Conservation (phyloP, 208 protist species). For the Trypanosoma caninum region DNA sequence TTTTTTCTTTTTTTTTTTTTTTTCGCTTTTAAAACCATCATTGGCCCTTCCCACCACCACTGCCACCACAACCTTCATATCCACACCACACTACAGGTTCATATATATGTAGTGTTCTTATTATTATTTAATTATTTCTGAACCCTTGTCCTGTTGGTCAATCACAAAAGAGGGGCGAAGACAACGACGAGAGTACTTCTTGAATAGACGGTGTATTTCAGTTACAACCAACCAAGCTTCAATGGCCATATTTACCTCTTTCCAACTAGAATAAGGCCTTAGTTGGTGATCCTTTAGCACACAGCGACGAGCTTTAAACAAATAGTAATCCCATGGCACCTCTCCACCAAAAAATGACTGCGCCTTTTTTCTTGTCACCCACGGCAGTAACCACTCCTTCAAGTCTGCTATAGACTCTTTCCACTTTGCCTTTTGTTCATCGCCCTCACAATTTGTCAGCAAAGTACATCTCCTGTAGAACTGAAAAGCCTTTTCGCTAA, state of each 20-base stretch:
- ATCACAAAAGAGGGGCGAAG: slow-evolving; percentile 13
- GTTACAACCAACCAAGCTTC: slow-evolving; percentile 35
- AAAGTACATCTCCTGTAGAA: slow-evolving; percentile 21
- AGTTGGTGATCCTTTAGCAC: slow-evolving; percentile 12
- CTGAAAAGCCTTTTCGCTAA: slow-evolving; percentile 45
- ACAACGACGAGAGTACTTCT: slow-evolving; percentile 21
- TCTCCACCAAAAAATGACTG: slow-evolving; percentile 38
- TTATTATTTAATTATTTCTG: neutral
- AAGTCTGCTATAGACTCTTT: slow-evolving; percentile 32
- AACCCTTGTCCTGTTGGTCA: neutral
- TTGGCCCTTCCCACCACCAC: neutral
- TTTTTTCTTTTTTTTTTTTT: neutral
- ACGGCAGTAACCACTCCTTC: slow-evolving; percentile 61
- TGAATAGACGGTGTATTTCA: slow-evolving; percentile 35
- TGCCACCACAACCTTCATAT: too few species aligned
- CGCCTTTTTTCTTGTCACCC: slow-evolving; percentile 21
- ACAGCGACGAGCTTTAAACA: slow-evolving; percentile 47
- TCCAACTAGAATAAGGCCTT: slow-evolving; percentile 27
- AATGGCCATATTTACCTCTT: slow-evolving; percentile 26
- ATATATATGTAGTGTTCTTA: too few species aligned
- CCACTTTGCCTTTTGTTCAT: slow-evolving; percentile 10
- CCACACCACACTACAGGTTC: too few species aligned
- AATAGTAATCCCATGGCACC: slow-evolving; percentile 79
- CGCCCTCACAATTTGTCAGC: neutral
- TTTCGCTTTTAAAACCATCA: neutral